Percentiles rank a stretch among this genome's conserved stretches.
Evolutionary conservation across 345 rosid species (phyloP).

Genomic region (Brassica incana): DNA sequence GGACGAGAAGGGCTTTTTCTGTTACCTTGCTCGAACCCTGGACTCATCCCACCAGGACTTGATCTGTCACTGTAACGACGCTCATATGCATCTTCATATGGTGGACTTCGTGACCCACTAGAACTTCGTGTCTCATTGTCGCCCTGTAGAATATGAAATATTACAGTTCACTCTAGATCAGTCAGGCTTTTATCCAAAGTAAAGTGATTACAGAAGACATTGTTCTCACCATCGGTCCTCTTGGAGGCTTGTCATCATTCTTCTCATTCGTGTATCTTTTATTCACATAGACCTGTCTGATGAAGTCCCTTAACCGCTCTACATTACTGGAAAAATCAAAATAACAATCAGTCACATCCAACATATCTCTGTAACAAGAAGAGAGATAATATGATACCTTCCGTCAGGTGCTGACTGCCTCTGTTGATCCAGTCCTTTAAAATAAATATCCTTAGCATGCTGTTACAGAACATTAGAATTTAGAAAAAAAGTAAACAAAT

Average conservation of each 20-base stretch:
- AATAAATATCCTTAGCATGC: too few relatives aligned
- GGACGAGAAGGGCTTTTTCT: conserved; percentile 50
- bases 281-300: conserved; percentile 92
- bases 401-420: too few relatives aligned
- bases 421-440: too few relatives aligned
- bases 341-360: conserved; percentile 25
- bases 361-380: too few relatives aligned
- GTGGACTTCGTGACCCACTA: conserved; percentile 88
- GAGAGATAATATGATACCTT: too few relatives aligned
- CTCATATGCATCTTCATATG: conserved; percentile 69
- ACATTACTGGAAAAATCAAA: conserved; percentile 63
- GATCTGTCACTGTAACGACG: conserved; percentile 70
- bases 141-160: conserved; percentile 47
- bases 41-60: conserved; percentile 82
- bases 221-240: conserved; percentile 55
- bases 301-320: conserved; percentile 77
- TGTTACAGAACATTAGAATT: too few relatives aligned
- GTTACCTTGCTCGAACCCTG: conserved; percentile 32
- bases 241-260: conserved; percentile 78
- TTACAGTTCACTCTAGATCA: background rate
- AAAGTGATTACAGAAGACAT: background rate
- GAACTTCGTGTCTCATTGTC: conserved; percentile 60
- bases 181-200: background rate
- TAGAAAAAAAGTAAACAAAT: background rate
- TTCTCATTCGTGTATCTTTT: conserved; percentile 74